Evolutionary conservation across 805 yeast genomes (phyloP).

Genomic region (Teunomyces barrocoloradensis): DNA sequence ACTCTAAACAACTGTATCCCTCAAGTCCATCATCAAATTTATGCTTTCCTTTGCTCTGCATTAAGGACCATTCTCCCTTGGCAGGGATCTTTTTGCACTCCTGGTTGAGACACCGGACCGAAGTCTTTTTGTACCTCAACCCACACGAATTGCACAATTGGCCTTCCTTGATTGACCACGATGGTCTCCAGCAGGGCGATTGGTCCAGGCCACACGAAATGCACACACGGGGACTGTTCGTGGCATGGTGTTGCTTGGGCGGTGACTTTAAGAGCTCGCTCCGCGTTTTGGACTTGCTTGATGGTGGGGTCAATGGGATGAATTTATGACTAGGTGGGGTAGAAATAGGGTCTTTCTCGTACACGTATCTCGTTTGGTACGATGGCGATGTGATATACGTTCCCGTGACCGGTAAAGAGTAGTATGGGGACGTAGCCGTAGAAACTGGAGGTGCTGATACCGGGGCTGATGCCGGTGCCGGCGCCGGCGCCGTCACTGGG

Average conservation of each 20-base stretch:
- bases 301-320: slow-evolving; percentile 43
- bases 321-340: slow-evolving; percentile 18
- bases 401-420: background rate
- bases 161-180: slow-evolving; percentile 90
- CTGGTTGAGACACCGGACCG: slow-evolving; percentile 79
- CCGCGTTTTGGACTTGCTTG: slow-evolving; percentile 28
- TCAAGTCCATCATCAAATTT: slow-evolving; percentile 38
- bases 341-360: background rate
- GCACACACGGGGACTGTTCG: slow-evolving; percentile 55
- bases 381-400: background rate
- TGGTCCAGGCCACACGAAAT: slow-evolving; percentile 88
- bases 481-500: background rate
- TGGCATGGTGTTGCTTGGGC: slow-evolving; percentile 17
- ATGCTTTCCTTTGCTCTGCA: slow-evolving; percentile 66
- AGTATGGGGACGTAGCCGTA: background rate
- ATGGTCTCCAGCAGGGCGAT: slow-evolving; percentile 98
- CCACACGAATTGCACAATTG: slow-evolving; percentile 98
- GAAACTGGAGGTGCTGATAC: background rate
- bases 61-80: slow-evolving; percentile 89
- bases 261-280: slow-evolving; percentile 35
- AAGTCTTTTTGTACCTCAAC: slow-evolving; percentile 87
- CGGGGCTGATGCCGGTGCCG: background rate
- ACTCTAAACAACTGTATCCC: slow-evolving; percentile 42
- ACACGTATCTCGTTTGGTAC: background rate
- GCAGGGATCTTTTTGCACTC: slow-evolving; percentile 89